phyloP scores from a whole-genome alignment of 257 asterid species.

The Echites panduratus region DNA sequence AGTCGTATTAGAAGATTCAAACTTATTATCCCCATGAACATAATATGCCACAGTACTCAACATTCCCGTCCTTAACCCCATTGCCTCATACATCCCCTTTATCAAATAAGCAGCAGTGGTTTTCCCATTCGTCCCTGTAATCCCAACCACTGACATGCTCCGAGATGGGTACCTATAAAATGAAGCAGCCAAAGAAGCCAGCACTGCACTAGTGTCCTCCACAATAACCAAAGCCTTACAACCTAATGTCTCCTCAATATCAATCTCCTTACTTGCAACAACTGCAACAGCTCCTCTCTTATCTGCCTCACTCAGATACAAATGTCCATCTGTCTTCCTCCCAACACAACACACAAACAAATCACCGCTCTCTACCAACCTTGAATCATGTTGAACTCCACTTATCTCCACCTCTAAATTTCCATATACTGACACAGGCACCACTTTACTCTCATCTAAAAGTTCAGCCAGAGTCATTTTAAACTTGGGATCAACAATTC shows the following conservation, averaged over 20 bases:
- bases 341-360: conserved; percentile 80
- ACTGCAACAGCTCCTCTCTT: conserved; percentile 95
- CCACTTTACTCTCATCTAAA: conserved; percentile 83
- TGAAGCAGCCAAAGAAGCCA: conserved; percentile 69
- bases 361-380: conserved; percentile 82
- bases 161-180: conserved; percentile 80
- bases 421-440: conserved; percentile 76
- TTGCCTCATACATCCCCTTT: conserved; percentile 85
- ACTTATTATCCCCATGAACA: conserved; percentile 75
- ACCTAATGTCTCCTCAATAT: conserved; percentile 72
- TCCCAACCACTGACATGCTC: conserved; percentile 70
- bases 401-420: conserved; percentile 66
- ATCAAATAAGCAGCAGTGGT: conserved; percentile 60
- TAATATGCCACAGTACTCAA: conserved; percentile 66
- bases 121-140: conserved; percentile 79
- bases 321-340: conserved; percentile 64
- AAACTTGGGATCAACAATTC: conserved; percentile 78
- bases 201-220: conserved; percentile 66
- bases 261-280: conserved; percentile 88
- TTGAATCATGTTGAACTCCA: conserved; percentile 86
- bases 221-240: conserved; percentile 88
- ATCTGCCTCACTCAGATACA: conserved; percentile 74
- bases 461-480: conserved; percentile 83
- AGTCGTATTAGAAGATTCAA: conserved; percentile 43
- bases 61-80: conserved; percentile 95